Conservation (phyloP, 805 yeast genomes). For the Suhomyces tanzawaensis region DNA sequence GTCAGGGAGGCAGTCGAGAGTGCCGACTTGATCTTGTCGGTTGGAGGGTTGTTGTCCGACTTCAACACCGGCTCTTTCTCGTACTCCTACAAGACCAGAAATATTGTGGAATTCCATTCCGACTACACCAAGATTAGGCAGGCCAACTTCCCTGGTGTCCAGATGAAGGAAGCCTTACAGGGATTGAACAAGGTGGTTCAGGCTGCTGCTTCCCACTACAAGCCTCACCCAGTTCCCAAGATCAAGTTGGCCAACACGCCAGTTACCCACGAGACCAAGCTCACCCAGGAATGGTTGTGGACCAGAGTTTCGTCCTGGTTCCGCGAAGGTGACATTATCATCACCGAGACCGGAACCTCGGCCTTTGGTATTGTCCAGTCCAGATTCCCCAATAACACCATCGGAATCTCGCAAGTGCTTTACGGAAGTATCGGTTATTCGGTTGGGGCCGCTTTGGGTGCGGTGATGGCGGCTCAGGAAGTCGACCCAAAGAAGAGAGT, state of each 20-base stretch:
- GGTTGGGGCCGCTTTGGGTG: slow-evolving; percentile 67
- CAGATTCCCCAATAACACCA: slow-evolving; percentile 58
- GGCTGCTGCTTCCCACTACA: slow-evolving; percentile 40
- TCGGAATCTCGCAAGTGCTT: slow-evolving; percentile 70
- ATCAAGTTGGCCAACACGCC: slow-evolving; percentile 47
- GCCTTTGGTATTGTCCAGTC: slow-evolving; percentile 70
- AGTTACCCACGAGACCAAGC: slow-evolving; percentile 25
- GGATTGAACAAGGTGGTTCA: slow-evolving; percentile 36
- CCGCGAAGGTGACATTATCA: slow-evolving; percentile 61
- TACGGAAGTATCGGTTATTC: slow-evolving; percentile 78
- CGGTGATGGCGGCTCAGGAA: slow-evolving; percentile 66
- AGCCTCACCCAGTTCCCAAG: slow-evolving; percentile 56
- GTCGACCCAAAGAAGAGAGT: slow-evolving; percentile 60
- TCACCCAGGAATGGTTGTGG: slow-evolving; percentile 70
- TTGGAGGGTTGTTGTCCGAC: slow-evolving; percentile 83
- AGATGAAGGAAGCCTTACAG: slow-evolving; percentile 53
- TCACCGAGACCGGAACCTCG: slow-evolving; percentile 75
- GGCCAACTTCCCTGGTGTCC: slow-evolving; percentile 70
- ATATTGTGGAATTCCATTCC: slow-evolving; percentile 76
- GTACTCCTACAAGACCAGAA: slow-evolving; percentile 69
- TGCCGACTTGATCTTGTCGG: slow-evolving; percentile 71
- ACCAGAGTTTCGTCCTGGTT: slow-evolving; percentile 60
- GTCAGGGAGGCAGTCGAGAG: slow-evolving; percentile 70
- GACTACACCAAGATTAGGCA: slow-evolving; percentile 67
- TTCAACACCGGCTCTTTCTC: slow-evolving; percentile 89